Conservation (phyloP, 495 filamentous ascomycete species). For the Tuber aestivum region DNA sequence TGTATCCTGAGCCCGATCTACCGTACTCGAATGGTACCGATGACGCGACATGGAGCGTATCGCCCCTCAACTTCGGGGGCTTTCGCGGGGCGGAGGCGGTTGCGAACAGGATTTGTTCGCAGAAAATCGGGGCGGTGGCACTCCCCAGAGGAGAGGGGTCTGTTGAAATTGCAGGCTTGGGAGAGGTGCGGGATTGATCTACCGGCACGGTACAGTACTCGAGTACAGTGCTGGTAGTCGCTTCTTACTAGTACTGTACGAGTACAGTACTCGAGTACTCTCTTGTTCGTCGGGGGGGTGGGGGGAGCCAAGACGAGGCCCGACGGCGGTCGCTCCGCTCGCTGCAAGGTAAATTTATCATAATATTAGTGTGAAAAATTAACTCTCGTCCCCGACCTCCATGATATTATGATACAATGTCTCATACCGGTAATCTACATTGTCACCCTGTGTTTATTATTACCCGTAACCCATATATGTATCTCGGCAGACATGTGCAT, state of each 20-base stretch:
- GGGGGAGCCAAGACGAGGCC: not conserved
- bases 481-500: not conserved
- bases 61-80: not conserved
- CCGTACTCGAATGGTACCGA: not conserved
- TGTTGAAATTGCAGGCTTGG: slow-evolving; percentile 2
- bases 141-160: not conserved
- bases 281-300: too few species aligned
- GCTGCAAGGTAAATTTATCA: too few species aligned
- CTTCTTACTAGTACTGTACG: too few species aligned
- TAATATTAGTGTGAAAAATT: not conserved
- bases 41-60: not conserved
- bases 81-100: not conserved
- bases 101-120: not conserved
- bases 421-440: too few species aligned
- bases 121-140: not conserved
- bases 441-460: too few species aligned
- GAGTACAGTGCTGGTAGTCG: too few species aligned
- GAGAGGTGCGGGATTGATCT: not conserved
- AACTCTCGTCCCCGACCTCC: not conserved
- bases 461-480: not conserved
- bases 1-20: not conserved
- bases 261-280: too few species aligned
- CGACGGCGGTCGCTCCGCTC: not conserved
- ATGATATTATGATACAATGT: too few species aligned
- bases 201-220: not conserved